A percentile compares a stretch with the other conserved stretches of the same genome.
These are phyloP conservation scores for Harringtonia aguacate DNA, from an alignment of 2,329 filamentous ascomycete species.

Conservation along the genomic window DNA sequence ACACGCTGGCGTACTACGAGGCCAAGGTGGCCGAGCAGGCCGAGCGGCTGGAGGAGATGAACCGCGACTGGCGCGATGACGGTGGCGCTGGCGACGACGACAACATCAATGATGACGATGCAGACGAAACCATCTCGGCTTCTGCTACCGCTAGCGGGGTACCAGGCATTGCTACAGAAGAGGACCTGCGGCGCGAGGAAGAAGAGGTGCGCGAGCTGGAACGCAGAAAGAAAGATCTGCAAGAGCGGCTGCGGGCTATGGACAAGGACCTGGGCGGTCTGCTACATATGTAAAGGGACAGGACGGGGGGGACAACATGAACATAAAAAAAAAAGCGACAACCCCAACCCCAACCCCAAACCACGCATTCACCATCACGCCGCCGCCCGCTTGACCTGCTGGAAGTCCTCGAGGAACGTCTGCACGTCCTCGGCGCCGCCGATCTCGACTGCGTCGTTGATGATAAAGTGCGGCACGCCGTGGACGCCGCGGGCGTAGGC, in stretches of 20 bases:
- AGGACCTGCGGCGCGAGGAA: conserved; percentile 59
- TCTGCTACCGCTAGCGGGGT: conserved; percentile 20
- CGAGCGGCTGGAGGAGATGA: conserved; percentile 62
- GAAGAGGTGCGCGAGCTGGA: conserved; percentile 51
- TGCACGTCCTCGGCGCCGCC: conserved; percentile 62
- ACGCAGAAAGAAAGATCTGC: conserved; percentile 43
- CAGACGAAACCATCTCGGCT: conserved; percentile 24
- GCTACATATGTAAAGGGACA: conserved; percentile 42
- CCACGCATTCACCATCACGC: not conserved
- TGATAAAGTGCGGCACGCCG: conserved; percentile 66
- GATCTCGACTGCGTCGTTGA: conserved; percentile 57
- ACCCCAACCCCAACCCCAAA: not conserved
- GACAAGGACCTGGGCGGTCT: conserved; percentile 45
- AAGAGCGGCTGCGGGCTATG: conserved; percentile 40
- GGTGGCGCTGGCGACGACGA: conserved; percentile 42
- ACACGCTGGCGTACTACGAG: conserved; percentile 74
- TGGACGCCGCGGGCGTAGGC: conserved; percentile 41
- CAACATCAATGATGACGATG: conserved; percentile 33
- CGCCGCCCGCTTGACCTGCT: conserved; percentile 28
- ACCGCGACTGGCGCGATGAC: conserved; percentile 47
- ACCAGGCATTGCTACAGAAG: conserved; percentile 42
- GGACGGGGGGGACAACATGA: not conserved
- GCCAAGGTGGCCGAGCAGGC: conserved; percentile 66
- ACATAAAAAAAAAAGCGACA: not conserved
- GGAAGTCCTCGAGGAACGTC: conserved; percentile 56